Evolutionary conservation across 1,139 yeast genomes (phyloP).

Genomic region (Geotrichum fermentans): DNA sequence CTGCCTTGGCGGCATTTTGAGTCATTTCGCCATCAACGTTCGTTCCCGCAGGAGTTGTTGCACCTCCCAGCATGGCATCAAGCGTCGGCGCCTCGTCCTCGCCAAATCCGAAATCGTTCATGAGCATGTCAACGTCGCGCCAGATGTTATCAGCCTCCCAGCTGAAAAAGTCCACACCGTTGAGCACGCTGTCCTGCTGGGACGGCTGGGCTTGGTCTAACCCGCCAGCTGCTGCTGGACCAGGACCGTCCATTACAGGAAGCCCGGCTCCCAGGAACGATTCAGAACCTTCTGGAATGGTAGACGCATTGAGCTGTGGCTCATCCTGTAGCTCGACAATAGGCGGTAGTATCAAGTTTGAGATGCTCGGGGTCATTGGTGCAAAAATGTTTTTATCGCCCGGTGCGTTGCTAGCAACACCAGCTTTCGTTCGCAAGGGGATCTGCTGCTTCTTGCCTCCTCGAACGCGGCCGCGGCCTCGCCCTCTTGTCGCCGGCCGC

Average conservation of each 20-base stretch:
- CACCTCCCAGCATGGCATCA: neutral
- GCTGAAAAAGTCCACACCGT: conserved; percentile 23
- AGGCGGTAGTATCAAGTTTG: too few relatives aligned
- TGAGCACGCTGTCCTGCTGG: conserved; percentile 12
- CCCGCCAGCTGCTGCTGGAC: neutral
- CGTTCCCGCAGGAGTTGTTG: too few relatives aligned
- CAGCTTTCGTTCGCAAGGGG: neutral
- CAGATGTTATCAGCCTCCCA: conserved; percentile 72
- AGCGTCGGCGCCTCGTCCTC: conserved; percentile 37
- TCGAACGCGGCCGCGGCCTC: conserved; percentile 5
- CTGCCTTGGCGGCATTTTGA: too few relatives aligned
- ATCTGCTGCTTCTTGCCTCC: neutral
- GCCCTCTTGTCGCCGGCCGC: conserved; percentile 2
- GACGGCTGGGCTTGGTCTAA: neutral
- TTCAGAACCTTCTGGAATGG: neutral
- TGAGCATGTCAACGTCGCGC: conserved; percentile 86
- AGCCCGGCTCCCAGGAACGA: neutral
- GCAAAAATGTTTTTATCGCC: neutral
- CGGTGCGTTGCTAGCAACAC: neutral
- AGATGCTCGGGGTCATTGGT: neutral
- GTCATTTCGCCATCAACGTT: too few relatives aligned
- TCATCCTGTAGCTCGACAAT: too few relatives aligned
- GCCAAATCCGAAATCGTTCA: conserved; percentile 93
- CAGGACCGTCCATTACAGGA: neutral
- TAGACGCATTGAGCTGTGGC: neutral